Conservation (phyloP, 441 rosid species). For the Populus hybrid region DNA sequence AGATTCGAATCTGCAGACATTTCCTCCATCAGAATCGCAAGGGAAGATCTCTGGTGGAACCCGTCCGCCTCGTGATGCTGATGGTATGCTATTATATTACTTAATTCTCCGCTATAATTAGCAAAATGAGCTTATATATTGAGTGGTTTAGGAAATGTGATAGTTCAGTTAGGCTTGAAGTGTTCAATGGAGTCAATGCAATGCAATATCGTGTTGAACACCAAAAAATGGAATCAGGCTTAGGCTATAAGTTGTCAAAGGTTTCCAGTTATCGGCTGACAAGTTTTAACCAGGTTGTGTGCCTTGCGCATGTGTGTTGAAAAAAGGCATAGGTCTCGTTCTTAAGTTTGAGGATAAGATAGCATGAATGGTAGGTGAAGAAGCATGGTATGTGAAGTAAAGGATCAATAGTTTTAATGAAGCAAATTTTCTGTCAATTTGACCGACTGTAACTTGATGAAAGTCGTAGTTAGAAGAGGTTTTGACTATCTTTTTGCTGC, state of each 20-base stretch:
- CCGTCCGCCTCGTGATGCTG: conserved; percentile 89
- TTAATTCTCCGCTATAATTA: not conserved
- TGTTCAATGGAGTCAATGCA: not conserved
- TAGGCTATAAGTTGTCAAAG: not conserved
- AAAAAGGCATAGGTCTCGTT: not conserved
- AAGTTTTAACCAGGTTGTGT: not conserved
- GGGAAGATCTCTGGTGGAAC: conserved; percentile 86
- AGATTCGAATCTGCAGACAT: conserved; percentile 83
- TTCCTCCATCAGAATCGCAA: conserved; percentile 74
- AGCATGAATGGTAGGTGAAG: not conserved
- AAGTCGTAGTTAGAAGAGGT: not conserved
- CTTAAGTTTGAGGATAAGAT: not conserved
- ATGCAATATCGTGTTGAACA: not conserved
- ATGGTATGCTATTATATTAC: conserved; percentile 43
- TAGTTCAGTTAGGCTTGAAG: not conserved
- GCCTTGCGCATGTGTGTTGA: not conserved
- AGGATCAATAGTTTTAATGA: not conserved
- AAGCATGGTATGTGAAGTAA: not conserved
- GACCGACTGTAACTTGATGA: not conserved
- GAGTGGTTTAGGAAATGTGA: not conserved
- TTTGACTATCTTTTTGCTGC: not conserved
- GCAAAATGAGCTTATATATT: not conserved
- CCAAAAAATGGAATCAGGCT: not conserved
- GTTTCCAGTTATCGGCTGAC: not conserved
- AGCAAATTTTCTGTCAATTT: not conserved